Conservation (phyloP, 1,284 basidiomycete species). For the Cryptococcus sp. region DNA sequence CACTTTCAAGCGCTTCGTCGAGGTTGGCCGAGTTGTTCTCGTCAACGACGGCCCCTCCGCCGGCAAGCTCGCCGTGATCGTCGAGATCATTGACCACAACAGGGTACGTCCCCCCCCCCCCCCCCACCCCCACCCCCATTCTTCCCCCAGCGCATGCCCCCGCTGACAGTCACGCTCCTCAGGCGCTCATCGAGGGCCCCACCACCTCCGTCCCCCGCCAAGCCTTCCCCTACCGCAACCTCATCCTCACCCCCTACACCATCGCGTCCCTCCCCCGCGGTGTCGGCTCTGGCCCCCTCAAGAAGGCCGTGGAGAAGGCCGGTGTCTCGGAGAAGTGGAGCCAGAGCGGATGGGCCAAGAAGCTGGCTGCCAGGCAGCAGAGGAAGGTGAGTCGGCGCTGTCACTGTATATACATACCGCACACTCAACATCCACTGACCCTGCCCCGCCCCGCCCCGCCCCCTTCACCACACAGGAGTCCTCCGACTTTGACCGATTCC, state of each 20-base stretch:
- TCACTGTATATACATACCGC: not conserved
- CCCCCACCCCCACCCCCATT: no score
- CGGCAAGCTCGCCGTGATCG: conserved; percentile 91
- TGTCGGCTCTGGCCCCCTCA: conserved; percentile 75
- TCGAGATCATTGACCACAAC: conserved; percentile 99
- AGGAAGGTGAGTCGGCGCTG: conserved; percentile 58
- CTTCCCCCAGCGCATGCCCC: not conserved
- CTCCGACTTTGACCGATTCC: conserved; percentile 87
- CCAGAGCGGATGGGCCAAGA: conserved; percentile 82
- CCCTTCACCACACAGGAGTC: conserved; percentile 49
- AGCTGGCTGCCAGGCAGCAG: conserved; percentile 70
- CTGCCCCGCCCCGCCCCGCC: no score
- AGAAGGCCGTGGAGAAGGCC: conserved; percentile 76
- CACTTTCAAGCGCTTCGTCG: conserved; percentile 95
- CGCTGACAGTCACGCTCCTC: not conserved
- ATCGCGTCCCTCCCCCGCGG: conserved; percentile 83
- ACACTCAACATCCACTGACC: not conserved
- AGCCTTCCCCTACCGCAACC: conserved; percentile 84
- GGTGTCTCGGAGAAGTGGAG: conserved; percentile 63
- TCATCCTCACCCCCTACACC: conserved; percentile 84
- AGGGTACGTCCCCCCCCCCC: conserved; percentile 60
- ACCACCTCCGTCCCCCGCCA: conserved; percentile 88
- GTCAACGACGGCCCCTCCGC: conserved; percentile 81
- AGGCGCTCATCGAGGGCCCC: conserved; percentile 96
- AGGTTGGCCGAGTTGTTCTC: conserved; percentile 98